Base-by-base conservation (phyloP, 345 rosid genomes). In the Syzygium grande region DNA sequence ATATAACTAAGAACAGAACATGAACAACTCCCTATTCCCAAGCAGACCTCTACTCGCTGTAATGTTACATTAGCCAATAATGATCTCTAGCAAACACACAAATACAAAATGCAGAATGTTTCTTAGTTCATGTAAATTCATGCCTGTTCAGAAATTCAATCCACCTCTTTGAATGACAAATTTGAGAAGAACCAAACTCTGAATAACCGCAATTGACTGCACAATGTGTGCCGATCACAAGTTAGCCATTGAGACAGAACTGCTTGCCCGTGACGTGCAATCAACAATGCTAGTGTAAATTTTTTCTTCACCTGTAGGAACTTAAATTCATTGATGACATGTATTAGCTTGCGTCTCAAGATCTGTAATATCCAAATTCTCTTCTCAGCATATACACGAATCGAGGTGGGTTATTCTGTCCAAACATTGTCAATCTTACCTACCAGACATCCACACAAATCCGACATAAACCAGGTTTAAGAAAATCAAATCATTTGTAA, bases 191-290 rank as follows among this genome's bases (percentile, higher is more conserved):
- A 38, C 4, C 80, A 73, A 10, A 73, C 4, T 73, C 25, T 17
- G 49, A 34, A 38, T 73, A 19, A 9, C 49, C 14, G 49, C 80
- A 68, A 17, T 68, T 19, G 25, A 30, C 2, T 3, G 23, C 79
- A 30, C 43, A 5, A 30, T 9, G 13, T 16, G 30, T 68, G 79
- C 34, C 34, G 80, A 19, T 19, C 1, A 8, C 80, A 1, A 19
- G 0, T 38, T 34, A 2, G 49, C 27, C 49, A 19, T 73, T 0
- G 25, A 11, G 3, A 73, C 25, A 1, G 4, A 38, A 73, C 25
- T 73, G 11, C 49, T 73, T 73, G 80, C 80, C 4, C 1, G 3
- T 9, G 79, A 30, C 0, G 1, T 38, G 14, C 49, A 73, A 73
- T 38, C 46, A 2, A 34, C 49, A 73, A 38, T 6, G 80, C 80